These are phyloP conservation scores for Citrus reticulata DNA, from an alignment of 345 rosid genomes.

Conservation along the genomic window DNA sequence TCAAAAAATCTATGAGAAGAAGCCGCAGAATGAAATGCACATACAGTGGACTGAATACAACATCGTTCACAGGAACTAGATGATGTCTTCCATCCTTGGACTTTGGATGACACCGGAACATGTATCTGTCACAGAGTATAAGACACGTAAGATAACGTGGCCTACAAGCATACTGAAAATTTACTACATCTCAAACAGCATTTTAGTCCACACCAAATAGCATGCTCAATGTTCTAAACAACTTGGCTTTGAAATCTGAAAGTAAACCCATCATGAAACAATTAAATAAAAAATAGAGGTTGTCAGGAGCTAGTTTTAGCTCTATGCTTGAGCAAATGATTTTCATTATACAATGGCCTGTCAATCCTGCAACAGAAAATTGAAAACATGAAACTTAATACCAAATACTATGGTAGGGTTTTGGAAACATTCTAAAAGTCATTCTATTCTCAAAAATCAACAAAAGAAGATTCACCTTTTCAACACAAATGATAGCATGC, in stretches of 20 bases:
- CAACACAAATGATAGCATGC: not conserved
- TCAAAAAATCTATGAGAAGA: conserved; percentile 1
- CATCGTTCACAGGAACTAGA: conserved; percentile 59
- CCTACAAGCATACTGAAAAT: not conserved
- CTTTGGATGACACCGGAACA: conserved; percentile 77
- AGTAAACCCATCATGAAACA: not conserved
- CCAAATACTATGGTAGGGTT: not conserved
- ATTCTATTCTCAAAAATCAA: not conserved
- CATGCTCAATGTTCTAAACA: not conserved
- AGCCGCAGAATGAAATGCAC: conserved; percentile 25
- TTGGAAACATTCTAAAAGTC: not conserved
- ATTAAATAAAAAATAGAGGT: not conserved
- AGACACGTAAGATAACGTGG: not conserved
- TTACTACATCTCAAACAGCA: not conserved
- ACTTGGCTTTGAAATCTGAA: not conserved
- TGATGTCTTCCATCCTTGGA: conserved; percentile 53
- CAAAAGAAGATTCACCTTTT: not conserved
- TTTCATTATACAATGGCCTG: not conserved
- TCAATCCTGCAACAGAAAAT: not conserved
- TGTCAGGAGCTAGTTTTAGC: not conserved
- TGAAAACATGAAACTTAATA: not conserved
- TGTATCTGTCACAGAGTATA: conserved; percentile 44
- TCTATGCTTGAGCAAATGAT: not conserved
- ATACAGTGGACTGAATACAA: conserved; percentile 63
- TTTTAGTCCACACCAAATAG: not conserved